Conservation (phyloP, 148 eudicot genomes). For the Cornus controversa region DNA sequence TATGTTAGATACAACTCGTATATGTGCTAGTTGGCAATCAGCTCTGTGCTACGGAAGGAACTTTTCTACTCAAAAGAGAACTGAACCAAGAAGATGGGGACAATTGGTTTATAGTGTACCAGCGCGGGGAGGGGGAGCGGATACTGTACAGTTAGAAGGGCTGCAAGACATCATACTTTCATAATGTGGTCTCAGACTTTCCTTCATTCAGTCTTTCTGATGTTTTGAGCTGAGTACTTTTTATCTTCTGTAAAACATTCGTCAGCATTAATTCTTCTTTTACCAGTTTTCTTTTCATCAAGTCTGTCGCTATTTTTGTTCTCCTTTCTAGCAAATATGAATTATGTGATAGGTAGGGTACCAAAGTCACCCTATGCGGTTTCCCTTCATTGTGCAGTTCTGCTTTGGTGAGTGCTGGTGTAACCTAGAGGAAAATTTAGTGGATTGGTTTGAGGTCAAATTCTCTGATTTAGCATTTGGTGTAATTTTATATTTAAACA, state of each 20-base stretch:
- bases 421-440: background rate
- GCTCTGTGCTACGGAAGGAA: background rate
- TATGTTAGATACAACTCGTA: background rate
- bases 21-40: conserved; percentile 7
- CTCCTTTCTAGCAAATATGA: conserved; percentile 9
- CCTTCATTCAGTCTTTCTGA: conserved; percentile 5
- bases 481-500: background rate
- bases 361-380: conserved; percentile 20
- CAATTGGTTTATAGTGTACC: conserved; percentile 6
- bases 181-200: conserved; percentile 6
- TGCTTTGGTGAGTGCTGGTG: background rate
- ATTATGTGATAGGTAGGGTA: conserved; percentile 17
- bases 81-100: background rate
- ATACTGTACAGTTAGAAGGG: conserved; percentile 40
- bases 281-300: background rate
- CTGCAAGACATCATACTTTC: background rate
- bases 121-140: conserved; percentile 20
- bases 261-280: background rate
- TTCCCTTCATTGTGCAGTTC: conserved; percentile 2
- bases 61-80: background rate
- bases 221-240: conserved; percentile 15
- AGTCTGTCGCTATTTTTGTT: background rate
- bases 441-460: background rate
- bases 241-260: conserved; percentile 19
- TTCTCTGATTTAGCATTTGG: background rate